Percentiles rank a stretch among this genome's conserved stretches.
These are phyloP conservation scores for Diutina sp. DNA, from an alignment of 1,139 yeast genomes.

Conservation along the genomic window DNA sequence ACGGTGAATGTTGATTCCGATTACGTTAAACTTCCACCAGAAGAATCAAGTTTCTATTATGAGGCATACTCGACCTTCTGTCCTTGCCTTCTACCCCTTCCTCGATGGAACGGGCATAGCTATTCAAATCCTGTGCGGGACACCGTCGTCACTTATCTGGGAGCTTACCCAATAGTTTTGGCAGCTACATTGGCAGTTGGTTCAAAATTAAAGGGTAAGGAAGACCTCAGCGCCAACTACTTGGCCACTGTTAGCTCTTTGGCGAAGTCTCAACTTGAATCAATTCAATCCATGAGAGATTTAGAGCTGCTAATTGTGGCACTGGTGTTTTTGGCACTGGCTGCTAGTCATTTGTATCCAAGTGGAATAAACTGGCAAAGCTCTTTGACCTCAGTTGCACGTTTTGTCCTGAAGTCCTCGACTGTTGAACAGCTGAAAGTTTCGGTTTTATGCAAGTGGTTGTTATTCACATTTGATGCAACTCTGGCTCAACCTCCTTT, in stretches of 20 bases:
- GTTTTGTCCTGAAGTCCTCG: not conserved
- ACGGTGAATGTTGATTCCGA: not conserved
- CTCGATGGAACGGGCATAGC: slow-evolving; percentile 26
- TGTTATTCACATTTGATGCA: not conserved
- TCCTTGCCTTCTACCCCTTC: slow-evolving; percentile 47
- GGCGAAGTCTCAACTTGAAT: not conserved
- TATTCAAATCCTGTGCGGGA: slow-evolving; percentile 53
- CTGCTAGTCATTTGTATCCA: not conserved
- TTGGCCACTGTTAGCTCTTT: not conserved
- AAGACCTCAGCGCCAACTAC: not conserved
- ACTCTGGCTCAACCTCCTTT: not conserved
- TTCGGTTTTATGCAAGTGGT: not conserved
- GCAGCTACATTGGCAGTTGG: slow-evolving; percentile 69
- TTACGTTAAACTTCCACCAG: slow-evolving; percentile 8
- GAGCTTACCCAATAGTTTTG: slow-evolving; percentile 46
- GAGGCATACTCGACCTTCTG: slow-evolving; percentile 50
- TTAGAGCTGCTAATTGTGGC: not conserved
- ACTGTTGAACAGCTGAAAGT: not conserved
- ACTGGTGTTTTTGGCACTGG: not conserved
- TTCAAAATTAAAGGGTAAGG: slow-evolving; percentile 27
- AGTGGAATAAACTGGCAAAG: not conserved
- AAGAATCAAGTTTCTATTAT: slow-evolving; percentile 22
- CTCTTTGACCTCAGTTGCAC: not conserved
- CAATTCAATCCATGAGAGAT: not conserved
- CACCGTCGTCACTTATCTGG: slow-evolving; percentile 45